These are phyloP conservation scores for Cymbidium sinense DNA, from an alignment of 106 monocot species.

Conservation along the genomic window DNA sequence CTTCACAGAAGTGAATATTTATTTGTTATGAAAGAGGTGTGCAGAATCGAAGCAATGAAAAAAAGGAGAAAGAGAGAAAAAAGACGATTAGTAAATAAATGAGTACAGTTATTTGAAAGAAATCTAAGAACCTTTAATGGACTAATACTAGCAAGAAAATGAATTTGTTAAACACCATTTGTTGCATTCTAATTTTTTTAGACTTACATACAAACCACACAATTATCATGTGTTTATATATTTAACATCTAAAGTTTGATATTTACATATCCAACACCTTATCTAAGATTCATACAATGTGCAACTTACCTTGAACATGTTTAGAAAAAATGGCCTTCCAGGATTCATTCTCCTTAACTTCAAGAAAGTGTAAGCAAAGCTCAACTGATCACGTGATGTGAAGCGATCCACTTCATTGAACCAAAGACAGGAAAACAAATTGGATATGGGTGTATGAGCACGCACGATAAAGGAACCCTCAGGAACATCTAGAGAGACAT, in stretches of 20 bases:
- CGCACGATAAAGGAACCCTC: slow-evolving; percentile 93
- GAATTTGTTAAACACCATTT: too few relatives aligned
- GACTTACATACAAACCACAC: too few relatives aligned
- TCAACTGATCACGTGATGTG: slow-evolving; percentile 90
- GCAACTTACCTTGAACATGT: slow-evolving; percentile 83
- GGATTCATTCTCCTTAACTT: slow-evolving; percentile 81
- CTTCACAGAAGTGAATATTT: background rate
- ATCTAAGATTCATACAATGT: background rate
- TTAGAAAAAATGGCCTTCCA: slow-evolving; percentile 44
- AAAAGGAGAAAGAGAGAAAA: background rate
- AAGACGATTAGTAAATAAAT: background rate
- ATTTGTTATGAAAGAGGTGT: background rate
- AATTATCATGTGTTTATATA: too few relatives aligned
- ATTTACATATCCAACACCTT: too few relatives aligned
- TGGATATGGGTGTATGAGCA: slow-evolving; percentile 97
- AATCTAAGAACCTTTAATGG: too few relatives aligned
- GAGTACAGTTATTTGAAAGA: background rate
- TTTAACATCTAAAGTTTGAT: too few relatives aligned
- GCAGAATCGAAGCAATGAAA: background rate
- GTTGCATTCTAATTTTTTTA: too few relatives aligned
- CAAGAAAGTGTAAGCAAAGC: slow-evolving; percentile 90
- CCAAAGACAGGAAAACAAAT: slow-evolving; percentile 98
- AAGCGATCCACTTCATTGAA: slow-evolving; percentile 90
- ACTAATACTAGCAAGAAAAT: too few relatives aligned
- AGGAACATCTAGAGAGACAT: slow-evolving; percentile 63